Conservation (phyloP, 768 basidiomycete species). For the Mycena albidolilacea region DNA sequence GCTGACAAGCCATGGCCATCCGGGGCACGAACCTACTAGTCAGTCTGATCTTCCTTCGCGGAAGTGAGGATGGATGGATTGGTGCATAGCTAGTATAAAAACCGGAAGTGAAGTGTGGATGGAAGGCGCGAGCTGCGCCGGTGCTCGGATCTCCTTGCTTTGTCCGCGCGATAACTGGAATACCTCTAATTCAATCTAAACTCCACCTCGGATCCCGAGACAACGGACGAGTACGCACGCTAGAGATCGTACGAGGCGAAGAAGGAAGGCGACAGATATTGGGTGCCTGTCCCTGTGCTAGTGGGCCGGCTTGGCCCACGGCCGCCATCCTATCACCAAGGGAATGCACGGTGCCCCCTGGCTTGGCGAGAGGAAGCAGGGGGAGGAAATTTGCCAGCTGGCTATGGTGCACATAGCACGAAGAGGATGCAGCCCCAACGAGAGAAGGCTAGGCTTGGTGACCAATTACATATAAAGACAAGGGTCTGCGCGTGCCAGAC, state of each 20-base stretch:
- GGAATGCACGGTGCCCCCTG: too few species aligned
- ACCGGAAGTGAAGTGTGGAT: constrained; percentile 16
- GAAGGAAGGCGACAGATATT: not conserved
- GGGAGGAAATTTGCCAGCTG: too few species aligned
- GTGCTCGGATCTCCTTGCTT: constrained; percentile 7
- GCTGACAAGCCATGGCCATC: not conserved
- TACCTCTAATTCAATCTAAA: constrained; percentile 3
- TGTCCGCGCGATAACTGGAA: constrained; percentile 26
- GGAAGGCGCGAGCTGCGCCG: not conserved
- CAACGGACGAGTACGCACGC: constrained; percentile 2
- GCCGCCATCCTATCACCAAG: too few species aligned
- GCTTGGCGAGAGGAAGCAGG: too few species aligned
- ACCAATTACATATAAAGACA: constrained; percentile 34
- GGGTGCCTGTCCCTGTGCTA: not conserved
- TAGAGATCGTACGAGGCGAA: constrained; percentile 27
- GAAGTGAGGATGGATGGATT: constrained; percentile 5
- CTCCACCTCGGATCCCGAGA: constrained; percentile 28
- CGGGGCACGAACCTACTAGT: constrained; percentile 3
- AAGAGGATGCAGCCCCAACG: not conserved
- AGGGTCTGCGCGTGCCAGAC: constrained; percentile 16
- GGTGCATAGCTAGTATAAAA: constrained; percentile 18
- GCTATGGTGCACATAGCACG: too few species aligned
- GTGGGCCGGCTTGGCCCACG: not conserved
- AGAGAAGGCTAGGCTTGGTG: constrained; percentile 9
- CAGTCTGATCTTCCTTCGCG: constrained; percentile 13